Base-by-base conservation (phyloP, 139 green algal genomes). In the Tetradesmus lagerheimii region DNA sequence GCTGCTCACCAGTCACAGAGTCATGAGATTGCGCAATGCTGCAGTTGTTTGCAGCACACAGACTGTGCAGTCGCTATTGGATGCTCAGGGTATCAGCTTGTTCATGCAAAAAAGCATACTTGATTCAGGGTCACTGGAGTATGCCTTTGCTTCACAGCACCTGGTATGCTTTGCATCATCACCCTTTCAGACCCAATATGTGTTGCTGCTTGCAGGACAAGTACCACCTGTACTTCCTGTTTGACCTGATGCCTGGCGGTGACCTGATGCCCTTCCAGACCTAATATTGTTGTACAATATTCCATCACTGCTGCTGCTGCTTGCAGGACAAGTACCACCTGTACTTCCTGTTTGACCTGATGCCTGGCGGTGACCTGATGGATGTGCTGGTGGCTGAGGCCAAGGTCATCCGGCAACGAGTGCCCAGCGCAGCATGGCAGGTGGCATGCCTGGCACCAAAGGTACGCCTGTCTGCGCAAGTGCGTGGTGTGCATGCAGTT, bases 311-410 rank as follows among this genome's bases (percentile, higher is more conserved):
- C n/a, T 80, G 53, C 23, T 87, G 50, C 76, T 95, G 93, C 45
- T 97, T 97, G 89, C 95, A 99, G 95, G 97, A 98, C 95, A 96
- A 96, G 89, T 96, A 97, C 89, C 95, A 99, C 87, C 92, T 99
- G 29, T 99, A 99, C 95, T 97, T 99, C 47, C 89, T 99, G 81
- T 98, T 99, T 90, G 98, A 99, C 92, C 93, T 98, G 35, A 97
- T 99, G 96, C 88, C 94, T 29, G 96, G 97, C 6, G 97, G 97
- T 27, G 98, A 99, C 89, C 93, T 99, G 43, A 99, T 99, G 98
- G 98, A 99, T 89, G 96, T 97, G 88, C 94, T 98, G 80, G 97
- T 98, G 29, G 94, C 95, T 16, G 97, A 98, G 86, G 98, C 97
- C 67, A 94, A 96, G 89, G 96, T 99, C 80, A 97, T 98, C 86